Percentiles rank a stretch among this genome's conserved stretches.
phyloP scores from a whole-genome alignment of 2,329 filamentous ascomycete species.

The Elsinoe arachidis region DNA sequence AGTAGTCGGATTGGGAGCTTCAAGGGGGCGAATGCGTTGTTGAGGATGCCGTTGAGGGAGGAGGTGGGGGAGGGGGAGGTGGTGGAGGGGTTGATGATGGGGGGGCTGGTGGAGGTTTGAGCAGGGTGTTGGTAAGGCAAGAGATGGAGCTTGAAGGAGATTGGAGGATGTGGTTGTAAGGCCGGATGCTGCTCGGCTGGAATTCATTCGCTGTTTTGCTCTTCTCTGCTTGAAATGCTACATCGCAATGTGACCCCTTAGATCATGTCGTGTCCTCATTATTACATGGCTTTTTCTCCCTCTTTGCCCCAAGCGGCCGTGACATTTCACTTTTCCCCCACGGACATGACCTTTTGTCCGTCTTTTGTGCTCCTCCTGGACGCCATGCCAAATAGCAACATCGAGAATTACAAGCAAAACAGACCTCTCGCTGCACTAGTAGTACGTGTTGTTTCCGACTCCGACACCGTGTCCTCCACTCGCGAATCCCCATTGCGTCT shows the following conservation, averaged over 20 bases:
- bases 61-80: constrained; percentile 46
- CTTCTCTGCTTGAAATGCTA: not conserved
- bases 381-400: not conserved
- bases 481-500: not conserved
- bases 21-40: constrained; percentile 75
- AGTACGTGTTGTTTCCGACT: not conserved
- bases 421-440: not conserved
- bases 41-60: constrained; percentile 59
- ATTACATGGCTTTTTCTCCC: not conserved
- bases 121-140: not conserved
- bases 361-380: not conserved
- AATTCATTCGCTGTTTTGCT: not conserved
- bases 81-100: constrained; percentile 75
- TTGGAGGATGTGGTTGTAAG: not conserved
- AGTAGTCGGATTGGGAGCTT: constrained; percentile 86
- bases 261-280: constrained; percentile 4
- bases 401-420: not conserved
- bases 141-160: not conserved
- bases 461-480: constrained; percentile 1
- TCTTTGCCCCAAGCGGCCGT: not conserved
- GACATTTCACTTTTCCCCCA: not conserved
- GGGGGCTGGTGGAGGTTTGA: constrained; percentile 29
- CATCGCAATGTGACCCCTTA: not conserved
- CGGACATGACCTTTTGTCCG: not conserved
- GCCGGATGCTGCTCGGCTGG: not conserved